Percentiles rank a stretch among this genome's conserved stretches.
Evolutionary conservation across 1,284 basidiomycete species (phyloP).

Genomic region (Butyriboletus appendiculatus): DNA sequence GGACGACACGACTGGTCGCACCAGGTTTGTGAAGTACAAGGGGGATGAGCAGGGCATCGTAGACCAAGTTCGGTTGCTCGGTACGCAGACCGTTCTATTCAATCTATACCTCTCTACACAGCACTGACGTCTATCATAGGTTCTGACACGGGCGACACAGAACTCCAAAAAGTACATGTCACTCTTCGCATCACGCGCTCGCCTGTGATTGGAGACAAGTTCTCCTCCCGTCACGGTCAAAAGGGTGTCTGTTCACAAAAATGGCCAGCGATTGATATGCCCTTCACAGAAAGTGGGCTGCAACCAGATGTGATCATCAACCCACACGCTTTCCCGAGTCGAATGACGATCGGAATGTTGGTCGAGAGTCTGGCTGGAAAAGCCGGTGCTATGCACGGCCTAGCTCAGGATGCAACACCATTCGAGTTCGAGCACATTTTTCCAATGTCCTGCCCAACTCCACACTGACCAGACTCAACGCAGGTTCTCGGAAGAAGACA

Average conservation of each 20-base stretch:
- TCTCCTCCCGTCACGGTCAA: slow-evolving; percentile 98
- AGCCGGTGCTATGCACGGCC: slow-evolving; percentile 96
- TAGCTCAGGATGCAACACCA: slow-evolving; percentile 97
- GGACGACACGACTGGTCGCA: slow-evolving; percentile 85
- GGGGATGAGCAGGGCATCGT: slow-evolving; percentile 93
- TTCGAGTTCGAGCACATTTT: slow-evolving; percentile 70
- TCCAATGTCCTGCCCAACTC: not conserved
- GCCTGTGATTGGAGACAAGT: slow-evolving; percentile 99
- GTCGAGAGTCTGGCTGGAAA: slow-evolving; percentile 99
- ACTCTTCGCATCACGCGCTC: slow-evolving; percentile 93
- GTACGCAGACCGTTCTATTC: slow-evolving; percentile 41
- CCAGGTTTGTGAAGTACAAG: slow-evolving; percentile 94
- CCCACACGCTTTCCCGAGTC: slow-evolving; percentile 98
- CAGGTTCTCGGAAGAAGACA: slow-evolving; percentile 95
- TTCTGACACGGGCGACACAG: slow-evolving; percentile 82
- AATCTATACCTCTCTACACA: not conserved
- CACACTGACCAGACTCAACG: slow-evolving; percentile 12
- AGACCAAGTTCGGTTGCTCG: slow-evolving; percentile 91
- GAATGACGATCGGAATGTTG: slow-evolving; percentile 99
- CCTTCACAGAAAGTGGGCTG: slow-evolving; percentile 98
- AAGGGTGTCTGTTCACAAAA: slow-evolving; percentile 99
- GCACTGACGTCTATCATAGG: slow-evolving; percentile 45
- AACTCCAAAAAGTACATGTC: slow-evolving; percentile 93
- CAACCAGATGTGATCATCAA: slow-evolving; percentile 99
- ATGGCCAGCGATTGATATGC: slow-evolving; percentile 99